Base-by-base conservation (phyloP, 2,329 filamentous ascomycete genomes). In the Trichoderma harzianum region DNA sequence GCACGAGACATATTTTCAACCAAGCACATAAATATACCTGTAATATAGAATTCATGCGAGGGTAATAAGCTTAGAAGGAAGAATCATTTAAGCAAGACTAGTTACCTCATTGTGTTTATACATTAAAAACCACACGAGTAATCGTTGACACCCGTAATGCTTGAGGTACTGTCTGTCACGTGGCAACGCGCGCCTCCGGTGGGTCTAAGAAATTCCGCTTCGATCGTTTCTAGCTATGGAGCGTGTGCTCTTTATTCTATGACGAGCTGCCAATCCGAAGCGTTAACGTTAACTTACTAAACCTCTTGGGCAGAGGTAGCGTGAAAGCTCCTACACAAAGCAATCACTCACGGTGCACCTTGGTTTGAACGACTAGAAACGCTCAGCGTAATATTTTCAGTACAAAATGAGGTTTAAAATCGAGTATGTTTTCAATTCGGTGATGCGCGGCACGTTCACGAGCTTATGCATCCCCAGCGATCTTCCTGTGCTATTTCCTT, bases 401-500 rank as follows among this genome's bases (percentile, higher is more conserved):
- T 32, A 18, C 65, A 66, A 61, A 16, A 72, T 72, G 71, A 72
- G 36, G 62, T 72, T 72, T 62, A 71, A 69, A 18, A 72, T 72
- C 43, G 71, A 72, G 71, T 72, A 66, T 53, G 71, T 18, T 26
- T 26, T 26, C n/a, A 14, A 24, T 34, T 7, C 18, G 16, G 10
- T 11, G 32, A 18, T 36, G 39, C 10, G 7, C 26, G 24, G 51
- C 32, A 24, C 28, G 24, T 62, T 8, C 26, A 62, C 28, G n/a
- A 43, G 32, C 67, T 72, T 34, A 72, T 61, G 21, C 24, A 36
- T 26, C 24, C n/a, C 7, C 69, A 89, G 87, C 77, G 86, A 89
- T 71, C 80, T 89, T 26, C 86, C 86, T 60, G 83, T 89, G 66
- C 83, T 89, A 75, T 89, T 89, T 75, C 87, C 87, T 24, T 89